Base-by-base conservation (phyloP, 345 rosid genomes). In the Physaria fendleri region DNA sequence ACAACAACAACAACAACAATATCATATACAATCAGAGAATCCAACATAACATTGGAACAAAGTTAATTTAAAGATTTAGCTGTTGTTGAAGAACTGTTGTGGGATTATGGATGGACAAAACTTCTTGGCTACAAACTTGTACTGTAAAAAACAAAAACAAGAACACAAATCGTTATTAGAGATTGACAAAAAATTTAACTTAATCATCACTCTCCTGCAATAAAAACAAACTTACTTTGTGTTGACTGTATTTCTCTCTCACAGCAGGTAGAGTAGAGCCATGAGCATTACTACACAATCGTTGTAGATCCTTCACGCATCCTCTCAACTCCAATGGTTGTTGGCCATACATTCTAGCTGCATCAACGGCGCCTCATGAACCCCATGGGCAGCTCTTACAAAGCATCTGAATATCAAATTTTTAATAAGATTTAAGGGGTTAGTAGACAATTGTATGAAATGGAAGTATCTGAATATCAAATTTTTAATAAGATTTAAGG, bases 271-370 rank as follows among this genome's bases (percentile, higher is more conserved):
- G 60, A 22, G 79, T 78, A n/a, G 89, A 81, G 69, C 57, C 72
- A n/a, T 81, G 69, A 68, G 67, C 58, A 53, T 64, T 71, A 44
- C 72, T 73, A 63, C 83, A 89, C 53, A 93, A 62, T 8, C 81
- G 62, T 56, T 85, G 90, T 41, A 93, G 88, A 43, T 82, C 99
- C 56, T 74, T 87, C 1, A 85, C 94, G 65, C 97, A 93, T 40
- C 73, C 75, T 13, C 54, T 28, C 68, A 93, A 64, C 25, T 93
- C 97, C 1, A 66, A 69, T 1, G 97, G 76, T 85, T 89, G 74
- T 76, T 89, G 56, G 94, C 82, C 81, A 87, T 56, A 83, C 97
- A 93, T 64, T 93, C 97, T 53, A 93, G 66, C 25, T 89, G 97
- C 88, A 93, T 78, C 35, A 75, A 51, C 35, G 94, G 86, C 52